Percentiles rank a stretch among this genome's conserved stretches.
Evolutionary conservation across 345 rosid genomes (phyloP).

Genomic region (Barbarea vulgaris): DNA sequence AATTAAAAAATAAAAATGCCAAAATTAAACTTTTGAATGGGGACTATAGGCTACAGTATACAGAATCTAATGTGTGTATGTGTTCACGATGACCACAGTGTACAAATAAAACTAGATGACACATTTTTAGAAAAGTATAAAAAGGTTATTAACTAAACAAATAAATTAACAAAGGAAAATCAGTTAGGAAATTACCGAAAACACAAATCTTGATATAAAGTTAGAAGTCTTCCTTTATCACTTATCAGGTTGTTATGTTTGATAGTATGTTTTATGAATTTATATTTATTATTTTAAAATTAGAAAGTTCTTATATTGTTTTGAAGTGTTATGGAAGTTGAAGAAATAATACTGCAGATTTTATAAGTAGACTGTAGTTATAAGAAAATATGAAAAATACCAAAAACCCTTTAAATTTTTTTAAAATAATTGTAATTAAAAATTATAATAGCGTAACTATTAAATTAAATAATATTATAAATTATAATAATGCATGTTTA

Average conservation of each 20-base stretch:
- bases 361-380: neutral
- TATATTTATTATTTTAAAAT: neutral
- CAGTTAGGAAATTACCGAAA: neutral
- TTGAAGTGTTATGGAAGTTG: neutral
- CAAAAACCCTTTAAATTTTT: neutral
- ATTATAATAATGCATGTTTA: neutral
- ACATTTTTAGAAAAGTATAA: neutral
- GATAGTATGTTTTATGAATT: neutral
- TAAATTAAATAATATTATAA: neutral
- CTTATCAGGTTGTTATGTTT: neutral
- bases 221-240: neutral
- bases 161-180: neutral
- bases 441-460: neutral
- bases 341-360: neutral
- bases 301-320: neutral
- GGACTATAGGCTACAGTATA: slow-evolving; percentile 1
- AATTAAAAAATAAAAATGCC: too few relatives aligned
- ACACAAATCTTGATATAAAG: neutral
- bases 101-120: slow-evolving; percentile 6
- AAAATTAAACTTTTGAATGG: slow-evolving; percentile 11
- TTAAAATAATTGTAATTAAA: neutral
- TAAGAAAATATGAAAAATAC: neutral
- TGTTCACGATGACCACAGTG: slow-evolving; percentile 16
- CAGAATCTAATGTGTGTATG: slow-evolving; percentile 15
- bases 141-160: neutral